Base-by-base conservation (phyloP, 2,329 filamentous ascomycete genomes). In the Calycina herbarum region DNA sequence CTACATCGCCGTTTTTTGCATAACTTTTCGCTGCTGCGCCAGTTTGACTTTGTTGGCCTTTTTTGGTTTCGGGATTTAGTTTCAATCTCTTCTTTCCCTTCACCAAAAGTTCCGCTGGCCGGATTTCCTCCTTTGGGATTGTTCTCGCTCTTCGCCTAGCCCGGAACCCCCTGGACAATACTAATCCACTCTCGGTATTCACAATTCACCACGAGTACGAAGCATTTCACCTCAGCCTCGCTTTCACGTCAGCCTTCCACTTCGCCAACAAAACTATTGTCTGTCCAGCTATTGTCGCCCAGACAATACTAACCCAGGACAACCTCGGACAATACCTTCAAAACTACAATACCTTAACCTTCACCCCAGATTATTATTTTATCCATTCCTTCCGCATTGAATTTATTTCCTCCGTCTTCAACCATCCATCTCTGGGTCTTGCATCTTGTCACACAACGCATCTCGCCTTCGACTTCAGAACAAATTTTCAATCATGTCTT, bases 401-500 rank as follows among this genome's bases (percentile, higher is more conserved):
- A 63, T 63, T 66, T 61, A 64, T 61, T 63, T 64, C 58, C 58
- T 61, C 56, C 60, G 48, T 61, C 31, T 61, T 17, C 27, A 56
- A 51, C 61, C 42, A 57, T 17, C 61, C 42, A 57, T 17, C 15
- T 38, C 61, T 59, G n/a, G 64, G 17, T 66, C 63, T 33, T 51
- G 40, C 61, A 54, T n/a, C 68, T 65, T 15, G 51, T 31, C 20
- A 24, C 61, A 64, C 61, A 48, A 29, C 64, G n/a, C 54, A 27
- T 7, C 35, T 45, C 59, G 61, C 62, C 48, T 15, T 63, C 59
- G 56, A 38, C 35, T 38, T 38, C 35, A 38, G 35, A 48, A 59
- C 15, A 40, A 51, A 33, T 65, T 15, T 57, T 33, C 10, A 48
- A 69, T 45, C 60, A 72, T 73, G 71, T 45, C 68, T 35, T 68